Evolutionary conservation across 305 asterid species (phyloP), one percentile per base, ranked within the genome.

Genomic region (Petunia hybrid): DNA sequence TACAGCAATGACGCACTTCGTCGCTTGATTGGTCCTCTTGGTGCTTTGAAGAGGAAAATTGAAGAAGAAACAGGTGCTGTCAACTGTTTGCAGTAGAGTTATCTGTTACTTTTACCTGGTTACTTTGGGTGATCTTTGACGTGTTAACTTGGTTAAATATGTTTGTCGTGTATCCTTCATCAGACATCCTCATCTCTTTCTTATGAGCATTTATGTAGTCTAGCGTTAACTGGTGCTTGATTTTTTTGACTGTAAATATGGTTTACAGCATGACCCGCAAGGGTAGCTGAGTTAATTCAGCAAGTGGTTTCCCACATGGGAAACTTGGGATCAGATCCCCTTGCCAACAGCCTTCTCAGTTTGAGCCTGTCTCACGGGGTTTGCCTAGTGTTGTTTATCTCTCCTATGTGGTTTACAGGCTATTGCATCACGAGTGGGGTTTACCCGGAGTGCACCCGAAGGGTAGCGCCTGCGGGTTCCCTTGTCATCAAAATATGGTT

Each of bases 1-100:
- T 94, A 94, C 88, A 89, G 85, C 87, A 96, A 96, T 82, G 99
- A 94, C 45, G 87, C 91, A 12, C 93, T 96, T 85, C 97, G 98
- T 62, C 98, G 94, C 55, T 86, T 96, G 82, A 88, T 96, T 90
- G 99, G 99, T 86, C 99, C 98, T 82, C 92, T 93, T 77, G 99
- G 99, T 82, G 92, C 93, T 68, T 82, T 92, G 84, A 96, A 91
- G 94, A 94, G 91, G 84, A 96, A 93, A 88, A 93, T 94, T 79
- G 99, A 96, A 91, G 98, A 93, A 85, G 97, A 91, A 89, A 94
- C 98, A 88, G 98, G 99, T 94, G 51, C 83, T 36, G 79, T 38
- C 79, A 74, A 74, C 65, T 51, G 48, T 53, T 74, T 74, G 65
- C 64, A 38, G 36, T 74, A 2, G 64, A 53, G 8, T 53, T 53